These are phyloP conservation scores for Geotrichum aggregatum DNA, from an alignment of 1,139 yeast species.

Conservation along the genomic window DNA sequence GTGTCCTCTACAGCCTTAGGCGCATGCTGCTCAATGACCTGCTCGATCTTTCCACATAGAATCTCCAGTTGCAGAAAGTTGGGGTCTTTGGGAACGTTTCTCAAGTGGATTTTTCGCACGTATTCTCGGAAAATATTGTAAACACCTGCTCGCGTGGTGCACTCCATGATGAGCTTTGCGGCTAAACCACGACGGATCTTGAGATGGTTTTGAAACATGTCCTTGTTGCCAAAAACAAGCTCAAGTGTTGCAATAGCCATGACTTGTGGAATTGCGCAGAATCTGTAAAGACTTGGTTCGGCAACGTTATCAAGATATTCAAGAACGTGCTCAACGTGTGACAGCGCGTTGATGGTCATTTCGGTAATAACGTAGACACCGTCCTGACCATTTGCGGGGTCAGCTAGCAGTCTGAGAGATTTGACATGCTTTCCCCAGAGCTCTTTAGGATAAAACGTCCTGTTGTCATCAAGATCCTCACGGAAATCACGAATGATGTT, in stretches of 20 bases:
- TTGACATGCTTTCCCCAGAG: conserved; percentile 77
- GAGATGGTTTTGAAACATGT: conserved; percentile 64
- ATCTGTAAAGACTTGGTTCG: conserved; percentile 80
- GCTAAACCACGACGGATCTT: conserved; percentile 94
- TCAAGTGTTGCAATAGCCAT: conserved; percentile 97
- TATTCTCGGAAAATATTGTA: conserved; percentile 70
- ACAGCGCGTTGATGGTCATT: conserved; percentile 72
- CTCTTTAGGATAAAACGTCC: conserved; percentile 95
- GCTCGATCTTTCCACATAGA: conserved; percentile 82
- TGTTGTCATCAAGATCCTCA: conserved; percentile 87
- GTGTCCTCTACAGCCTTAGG: conserved; percentile 22
- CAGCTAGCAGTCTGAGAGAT: conserved; percentile 44
- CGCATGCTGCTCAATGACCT: conserved; percentile 59
- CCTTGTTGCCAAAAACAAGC: conserved; percentile 74
- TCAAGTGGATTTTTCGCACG: conserved; percentile 70
- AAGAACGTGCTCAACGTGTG: conserved; percentile 73
- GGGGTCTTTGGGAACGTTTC: conserved; percentile 76
- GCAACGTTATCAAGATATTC: conserved; percentile 69
- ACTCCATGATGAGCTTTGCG: conserved; percentile 64
- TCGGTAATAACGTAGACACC: conserved; percentile 72
- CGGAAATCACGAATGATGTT: conserved; percentile 93
- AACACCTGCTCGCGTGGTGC: conserved; percentile 74
- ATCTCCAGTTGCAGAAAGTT: conserved; percentile 80
- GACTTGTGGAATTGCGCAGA: conserved; percentile 96
- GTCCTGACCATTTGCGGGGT: conserved; percentile 51